phyloP scores from a whole-genome alignment of 192 early-diverging fungal species.

The Dissophora globulifera region DNA sequence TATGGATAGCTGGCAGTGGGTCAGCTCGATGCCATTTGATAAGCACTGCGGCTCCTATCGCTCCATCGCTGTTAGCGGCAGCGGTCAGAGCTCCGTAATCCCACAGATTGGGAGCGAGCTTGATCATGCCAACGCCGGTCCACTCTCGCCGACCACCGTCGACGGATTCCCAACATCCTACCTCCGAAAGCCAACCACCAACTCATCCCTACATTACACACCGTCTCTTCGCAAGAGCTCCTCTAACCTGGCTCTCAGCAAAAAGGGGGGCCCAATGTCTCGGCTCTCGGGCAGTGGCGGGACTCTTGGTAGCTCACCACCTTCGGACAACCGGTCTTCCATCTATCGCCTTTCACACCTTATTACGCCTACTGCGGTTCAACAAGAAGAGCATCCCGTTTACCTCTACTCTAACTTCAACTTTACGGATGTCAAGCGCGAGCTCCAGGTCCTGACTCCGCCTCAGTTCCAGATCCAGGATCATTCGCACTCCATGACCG shows the following conservation, averaged over 20 bases:
- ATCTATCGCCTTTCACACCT: constrained; percentile 49
- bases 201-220: constrained; percentile 25
- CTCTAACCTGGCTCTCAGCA: constrained; percentile 41
- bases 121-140: constrained; percentile 13
- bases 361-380: constrained; percentile 39
- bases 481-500: constrained; percentile 74
- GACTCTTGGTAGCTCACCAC: constrained; percentile 41
- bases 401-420: constrained; percentile 88
- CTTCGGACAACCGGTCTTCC: constrained; percentile 32
- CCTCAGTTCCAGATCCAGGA: constrained; percentile 72
- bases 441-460: constrained; percentile 74
- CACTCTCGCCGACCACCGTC: constrained; percentile 14
- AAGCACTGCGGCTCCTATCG: constrained; percentile 84
- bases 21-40: constrained; percentile 70
- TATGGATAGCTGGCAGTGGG: constrained; percentile 74
- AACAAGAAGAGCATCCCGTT: constrained; percentile 67
- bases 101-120: constrained; percentile 52
- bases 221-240: constrained; percentile 42
- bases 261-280: constrained; percentile 37
- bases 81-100: constrained; percentile 52
- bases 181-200: constrained; percentile 29
- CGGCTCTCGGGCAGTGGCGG: constrained; percentile 42
- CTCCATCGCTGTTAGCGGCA: constrained; percentile 73
- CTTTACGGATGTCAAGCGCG: constrained; percentile 80
- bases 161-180: constrained; percentile 45